These are phyloP conservation scores for Furcasterigmium furcatum DNA, from an alignment of 2,329 filamentous ascomycete genomes.

Conservation along the genomic window DNA sequence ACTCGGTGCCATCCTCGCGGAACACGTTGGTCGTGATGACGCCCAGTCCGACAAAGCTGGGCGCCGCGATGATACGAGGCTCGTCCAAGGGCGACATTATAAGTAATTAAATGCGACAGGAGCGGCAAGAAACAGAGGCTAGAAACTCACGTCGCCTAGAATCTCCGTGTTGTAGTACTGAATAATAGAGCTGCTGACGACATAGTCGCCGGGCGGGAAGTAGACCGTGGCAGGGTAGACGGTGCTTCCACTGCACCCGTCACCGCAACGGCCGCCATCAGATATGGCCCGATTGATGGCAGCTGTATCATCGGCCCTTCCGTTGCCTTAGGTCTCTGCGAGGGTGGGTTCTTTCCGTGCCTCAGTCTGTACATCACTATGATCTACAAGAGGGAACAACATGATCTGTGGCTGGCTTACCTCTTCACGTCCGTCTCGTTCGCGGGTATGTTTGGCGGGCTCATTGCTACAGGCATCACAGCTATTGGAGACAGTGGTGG, in stretches of 20 bases:
- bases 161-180: slow-evolving; percentile 63
- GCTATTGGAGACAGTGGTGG: too few relatives aligned
- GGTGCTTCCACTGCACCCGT: slow-evolving; percentile 23
- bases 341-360: slow-evolving; percentile 50
- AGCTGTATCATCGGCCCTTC: slow-evolving; percentile 42
- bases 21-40: slow-evolving; percentile 34
- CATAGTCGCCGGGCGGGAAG: slow-evolving; percentile 47
- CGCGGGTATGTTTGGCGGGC: slow-evolving; percentile 58
- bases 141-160: slow-evolving; percentile 25
- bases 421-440: slow-evolving; percentile 57
- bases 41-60: slow-evolving; percentile 34
- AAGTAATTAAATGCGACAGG: slow-evolving; percentile 37
- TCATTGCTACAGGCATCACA: slow-evolving; percentile 52
- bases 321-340: slow-evolving; percentile 38
- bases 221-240: slow-evolving; percentile 18
- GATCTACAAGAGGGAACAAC: slow-evolving; percentile 59
- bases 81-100: slow-evolving; percentile 23
- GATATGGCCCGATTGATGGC: slow-evolving; percentile 47
- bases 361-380: slow-evolving; percentile 57
- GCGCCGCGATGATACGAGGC: slow-evolving; percentile 46
- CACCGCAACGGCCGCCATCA: slow-evolving; percentile 27
- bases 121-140: not conserved
- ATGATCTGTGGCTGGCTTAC: slow-evolving; percentile 54
- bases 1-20: slow-evolving; percentile 41
- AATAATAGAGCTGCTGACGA: slow-evolving; percentile 53